Percentiles rank a stretch among this genome's conserved stretches.
These are phyloP conservation scores for Fagopyrum tataricum DNA, from an alignment of 148 eudicot genomes.

Conservation along the genomic window DNA sequence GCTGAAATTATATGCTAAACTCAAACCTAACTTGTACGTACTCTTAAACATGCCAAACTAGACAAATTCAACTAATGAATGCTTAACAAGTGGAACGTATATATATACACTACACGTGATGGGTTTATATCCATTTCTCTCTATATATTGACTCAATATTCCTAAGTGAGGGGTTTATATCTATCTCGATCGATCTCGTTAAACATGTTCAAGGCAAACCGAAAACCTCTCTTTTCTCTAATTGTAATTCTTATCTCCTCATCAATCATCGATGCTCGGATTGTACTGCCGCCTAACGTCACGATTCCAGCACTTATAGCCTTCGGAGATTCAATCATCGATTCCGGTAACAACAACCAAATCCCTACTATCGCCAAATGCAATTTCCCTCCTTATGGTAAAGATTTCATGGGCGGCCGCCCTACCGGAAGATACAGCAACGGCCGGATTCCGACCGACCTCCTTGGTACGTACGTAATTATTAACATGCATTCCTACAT, in stretches of 20 bases:
- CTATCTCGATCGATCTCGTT: too few relatives aligned
- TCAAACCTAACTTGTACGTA: too few relatives aligned
- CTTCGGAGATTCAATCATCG: slow-evolving; percentile 29
- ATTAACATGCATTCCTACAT: not conserved
- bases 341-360: slow-evolving; percentile 29
- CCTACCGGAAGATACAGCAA: slow-evolving; percentile 29
- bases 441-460: slow-evolving; percentile 23
- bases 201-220: too few relatives aligned
- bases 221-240: not conserved
- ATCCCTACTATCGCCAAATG: slow-evolving; percentile 18
- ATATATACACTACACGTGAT: too few relatives aligned
- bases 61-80: too few relatives aligned
- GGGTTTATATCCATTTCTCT: too few relatives aligned
- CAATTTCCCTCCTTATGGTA: slow-evolving; percentile 30
- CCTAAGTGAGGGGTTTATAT: too few relatives aligned
- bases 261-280: not conserved
- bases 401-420: slow-evolving; percentile 19
- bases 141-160: too few relatives aligned
- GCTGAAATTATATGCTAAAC: too few relatives aligned
- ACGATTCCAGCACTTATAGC: slow-evolving; percentile 21
- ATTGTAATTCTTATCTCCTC: not conserved
- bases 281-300: slow-evolving; percentile 1
- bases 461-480: slow-evolving; percentile 18
- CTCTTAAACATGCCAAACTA: too few relatives aligned
- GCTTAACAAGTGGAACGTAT: too few relatives aligned